Percentiles rank a stretch among this genome's conserved stretches.
Evolutionary conservation across 2,329 filamentous ascomycete genomes (phyloP).

Genomic region (Colletotrichum sidae): DNA sequence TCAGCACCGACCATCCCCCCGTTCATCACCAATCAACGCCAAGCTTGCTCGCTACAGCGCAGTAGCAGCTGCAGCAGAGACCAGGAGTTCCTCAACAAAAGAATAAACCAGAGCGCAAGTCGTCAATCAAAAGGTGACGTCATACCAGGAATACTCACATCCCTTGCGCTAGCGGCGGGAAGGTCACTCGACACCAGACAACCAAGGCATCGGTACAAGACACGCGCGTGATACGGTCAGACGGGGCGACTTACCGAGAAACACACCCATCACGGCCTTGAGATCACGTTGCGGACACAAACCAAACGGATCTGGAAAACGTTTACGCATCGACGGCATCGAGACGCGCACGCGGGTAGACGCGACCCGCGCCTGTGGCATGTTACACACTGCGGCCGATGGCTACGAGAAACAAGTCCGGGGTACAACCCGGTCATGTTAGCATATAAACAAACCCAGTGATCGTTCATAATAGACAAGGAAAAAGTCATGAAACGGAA

Average conservation of each 20-base stretch:
- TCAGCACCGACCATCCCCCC: no score
- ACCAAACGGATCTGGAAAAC: slow-evolving; percentile 21
- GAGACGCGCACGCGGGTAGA: slow-evolving; percentile 1
- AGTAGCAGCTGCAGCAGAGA: no score
- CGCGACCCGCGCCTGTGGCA: slow-evolving; percentile 6
- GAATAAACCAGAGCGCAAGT: background rate
- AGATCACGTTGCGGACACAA: slow-evolving; percentile 14
- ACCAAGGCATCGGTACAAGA: slow-evolving; percentile 19
- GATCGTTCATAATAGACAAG: slow-evolving; percentile 10
- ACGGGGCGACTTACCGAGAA: slow-evolving; percentile 23
- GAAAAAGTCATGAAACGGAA: slow-evolving; percentile 19
- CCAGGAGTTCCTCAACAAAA: no score
- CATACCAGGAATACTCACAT: no score
- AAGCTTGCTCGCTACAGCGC: no score
- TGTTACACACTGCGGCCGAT: background rate
- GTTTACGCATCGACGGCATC: slow-evolving; percentile 20
- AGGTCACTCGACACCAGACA: slow-evolving; percentile 29
- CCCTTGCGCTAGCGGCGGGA: background rate
- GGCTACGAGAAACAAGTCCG: background rate
- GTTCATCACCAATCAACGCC: no score
- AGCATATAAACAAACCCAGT: slow-evolving; percentile 3
- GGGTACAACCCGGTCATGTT: background rate
- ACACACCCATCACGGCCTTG: slow-evolving; percentile 11
- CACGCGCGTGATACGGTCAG: slow-evolving; percentile 28
- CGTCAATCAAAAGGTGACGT: background rate